phyloP scores from a whole-genome alignment of 768 basidiomycete species.

The Sporobolomyces roseus region DNA sequence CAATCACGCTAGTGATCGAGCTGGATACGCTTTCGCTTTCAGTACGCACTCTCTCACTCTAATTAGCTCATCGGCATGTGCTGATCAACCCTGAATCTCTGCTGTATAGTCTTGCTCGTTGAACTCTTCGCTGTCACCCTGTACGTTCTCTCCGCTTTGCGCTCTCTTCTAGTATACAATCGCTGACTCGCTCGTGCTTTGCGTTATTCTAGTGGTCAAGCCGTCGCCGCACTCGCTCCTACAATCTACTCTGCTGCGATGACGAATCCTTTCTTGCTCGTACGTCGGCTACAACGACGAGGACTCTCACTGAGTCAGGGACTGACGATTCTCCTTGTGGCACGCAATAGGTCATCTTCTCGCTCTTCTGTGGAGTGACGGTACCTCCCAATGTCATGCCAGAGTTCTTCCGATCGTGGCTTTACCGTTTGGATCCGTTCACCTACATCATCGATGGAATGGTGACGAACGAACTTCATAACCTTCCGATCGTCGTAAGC shows the following conservation, averaged over 20 bases:
- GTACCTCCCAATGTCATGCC: constrained; percentile 65
- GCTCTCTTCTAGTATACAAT: no score
- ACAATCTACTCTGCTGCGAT: constrained; percentile 73
- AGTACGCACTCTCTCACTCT: neutral
- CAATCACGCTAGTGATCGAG: constrained; percentile 44
- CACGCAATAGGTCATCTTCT: constrained; percentile 22
- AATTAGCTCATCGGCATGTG: constrained; percentile 37
- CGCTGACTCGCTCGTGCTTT: no score
- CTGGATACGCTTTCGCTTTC: constrained; percentile 47
- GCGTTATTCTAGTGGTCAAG: no score
- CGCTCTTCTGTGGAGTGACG: constrained; percentile 75
- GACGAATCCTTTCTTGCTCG: constrained; percentile 70
- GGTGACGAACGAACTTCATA: constrained; percentile 72
- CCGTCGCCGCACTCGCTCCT: constrained; percentile 71
- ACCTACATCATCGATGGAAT: constrained; percentile 68
- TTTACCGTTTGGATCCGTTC: constrained; percentile 65
- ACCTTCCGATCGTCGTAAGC: constrained; percentile 55
- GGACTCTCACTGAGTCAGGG: no score
- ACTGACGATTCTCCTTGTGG: no score
- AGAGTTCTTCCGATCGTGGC: constrained; percentile 70
- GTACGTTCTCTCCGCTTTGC: no score
- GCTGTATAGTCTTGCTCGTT: constrained; percentile 68
- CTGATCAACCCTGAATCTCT: no score
- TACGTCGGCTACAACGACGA: no score
- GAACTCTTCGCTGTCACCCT: constrained; percentile 68